Percentiles rank a stretch among this genome's conserved stretches.
phyloP scores from a whole-genome alignment of 2,329 filamentous ascomycete species.

The Apiospora kogelbergensis region DNA sequence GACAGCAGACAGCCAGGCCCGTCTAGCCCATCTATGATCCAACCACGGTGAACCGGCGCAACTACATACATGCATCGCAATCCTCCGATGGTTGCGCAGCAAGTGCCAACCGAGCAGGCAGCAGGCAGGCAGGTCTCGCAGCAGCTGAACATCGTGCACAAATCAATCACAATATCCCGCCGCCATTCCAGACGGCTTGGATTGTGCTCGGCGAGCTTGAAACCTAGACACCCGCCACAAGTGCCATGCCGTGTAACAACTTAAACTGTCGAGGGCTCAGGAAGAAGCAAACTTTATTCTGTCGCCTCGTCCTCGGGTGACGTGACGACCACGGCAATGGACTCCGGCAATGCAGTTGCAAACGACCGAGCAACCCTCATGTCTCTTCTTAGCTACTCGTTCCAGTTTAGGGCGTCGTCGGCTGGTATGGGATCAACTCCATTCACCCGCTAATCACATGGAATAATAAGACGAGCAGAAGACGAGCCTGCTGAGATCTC shows the following conservation, averaged over 20 bases:
- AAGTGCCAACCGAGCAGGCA: not conserved
- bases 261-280: slow-evolving; percentile 4
- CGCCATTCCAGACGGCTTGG: not conserved
- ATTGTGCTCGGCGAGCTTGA: not conserved
- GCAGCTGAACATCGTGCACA: not conserved
- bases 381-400: not conserved
- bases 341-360: not conserved
- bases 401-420: not conserved
- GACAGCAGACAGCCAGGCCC: too few species aligned
- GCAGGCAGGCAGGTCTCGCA: too few species aligned
- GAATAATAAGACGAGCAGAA: not conserved
- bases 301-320: not conserved
- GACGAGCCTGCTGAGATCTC: not conserved
- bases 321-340: not conserved
- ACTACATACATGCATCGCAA: not conserved
- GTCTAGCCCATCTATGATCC: too few species aligned
- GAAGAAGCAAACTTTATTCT: slow-evolving; percentile 7
- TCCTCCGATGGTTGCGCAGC: not conserved
- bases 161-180: not conserved
- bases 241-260: slow-evolving; percentile 7
- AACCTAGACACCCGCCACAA: not conserved
- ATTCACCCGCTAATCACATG: not conserved
- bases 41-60: not conserved
- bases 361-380: not conserved
- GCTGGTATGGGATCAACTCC: not conserved